Conservation (phyloP, 2,329 filamentous ascomycete genomes). For the Geosmithia putterillii region DNA sequence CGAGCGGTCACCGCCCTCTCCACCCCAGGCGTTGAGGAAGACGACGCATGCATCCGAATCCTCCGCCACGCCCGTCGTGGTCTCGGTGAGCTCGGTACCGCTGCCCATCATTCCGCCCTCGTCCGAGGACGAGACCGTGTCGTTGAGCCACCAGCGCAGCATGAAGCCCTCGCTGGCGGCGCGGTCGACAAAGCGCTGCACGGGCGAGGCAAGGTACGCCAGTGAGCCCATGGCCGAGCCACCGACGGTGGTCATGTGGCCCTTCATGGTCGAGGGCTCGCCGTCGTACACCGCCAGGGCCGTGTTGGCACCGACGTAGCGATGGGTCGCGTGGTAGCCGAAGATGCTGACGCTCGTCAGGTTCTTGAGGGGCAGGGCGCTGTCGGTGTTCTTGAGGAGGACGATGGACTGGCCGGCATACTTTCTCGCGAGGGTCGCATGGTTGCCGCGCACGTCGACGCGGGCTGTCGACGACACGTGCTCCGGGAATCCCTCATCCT, state of each 20-base stretch:
- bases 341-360: constrained; percentile 43
- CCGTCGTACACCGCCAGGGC: constrained; percentile 29
- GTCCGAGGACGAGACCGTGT: constrained; percentile 39
- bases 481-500: too few relatives aligned
- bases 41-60: constrained; percentile 55
- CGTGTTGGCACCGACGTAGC: constrained; percentile 25
- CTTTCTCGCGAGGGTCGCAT: constrained; percentile 39
- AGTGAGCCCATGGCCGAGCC: constrained; percentile 29
- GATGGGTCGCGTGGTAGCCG: constrained; percentile 43
- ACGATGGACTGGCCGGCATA: constrained; percentile 50
- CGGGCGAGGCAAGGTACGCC: constrained; percentile 36
- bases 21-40: constrained; percentile 55
- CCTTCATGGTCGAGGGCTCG: constrained; percentile 26
- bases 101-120: constrained; percentile 38
- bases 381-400: constrained; percentile 47
- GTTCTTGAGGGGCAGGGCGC: constrained; percentile 38
- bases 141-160: constrained; percentile 31
- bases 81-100: constrained; percentile 48
- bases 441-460: constrained; percentile 32
- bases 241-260: constrained; percentile 21
- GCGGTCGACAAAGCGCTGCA: constrained; percentile 40
- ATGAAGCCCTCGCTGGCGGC: constrained; percentile 38
- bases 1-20: constrained; percentile 56
- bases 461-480: constrained; percentile 41
- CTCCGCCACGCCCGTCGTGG: constrained; percentile 33